These are phyloP conservation scores for Pichia heedii DNA, from an alignment of 805 yeast genomes.

Conservation along the genomic window DNA sequence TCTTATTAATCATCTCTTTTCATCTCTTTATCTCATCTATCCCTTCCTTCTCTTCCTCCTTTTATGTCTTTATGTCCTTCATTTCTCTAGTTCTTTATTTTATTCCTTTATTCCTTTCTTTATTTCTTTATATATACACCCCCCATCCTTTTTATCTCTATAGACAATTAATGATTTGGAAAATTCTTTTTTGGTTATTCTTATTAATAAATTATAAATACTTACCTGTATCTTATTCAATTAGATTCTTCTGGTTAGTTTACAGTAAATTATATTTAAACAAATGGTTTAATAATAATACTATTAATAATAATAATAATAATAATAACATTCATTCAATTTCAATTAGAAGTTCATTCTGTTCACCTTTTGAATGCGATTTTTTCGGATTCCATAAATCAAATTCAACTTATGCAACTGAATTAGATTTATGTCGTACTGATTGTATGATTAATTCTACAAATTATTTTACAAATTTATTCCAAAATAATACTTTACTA, in stretches of 20 bases:
- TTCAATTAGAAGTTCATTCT: constrained; percentile 20
- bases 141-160: background rate
- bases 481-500: background rate
- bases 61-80: background rate
- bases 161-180: background rate
- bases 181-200: background rate
- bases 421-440: constrained; percentile 71
- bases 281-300: constrained; percentile 14
- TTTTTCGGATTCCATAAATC: constrained; percentile 73
- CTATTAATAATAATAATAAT: too few species aligned
- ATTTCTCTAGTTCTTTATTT: too few species aligned
- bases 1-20: too few species aligned
- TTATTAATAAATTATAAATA: constrained; percentile 44
- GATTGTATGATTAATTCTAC: constrained; percentile 49
- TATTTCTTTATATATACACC: background rate
- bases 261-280: constrained; percentile 34
- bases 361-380: constrained; percentile 76
- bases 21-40: too few species aligned
- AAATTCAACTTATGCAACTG: constrained; percentile 76
- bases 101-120: background rate
- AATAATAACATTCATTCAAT: constrained; percentile 6
- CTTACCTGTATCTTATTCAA: constrained; percentile 56
- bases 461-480: constrained; percentile 20
- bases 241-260: constrained; percentile 49
- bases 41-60: background rate